phyloP scores from a whole-genome alignment of 2,329 filamentous ascomycete species.

The Beauveria caledonica region DNA sequence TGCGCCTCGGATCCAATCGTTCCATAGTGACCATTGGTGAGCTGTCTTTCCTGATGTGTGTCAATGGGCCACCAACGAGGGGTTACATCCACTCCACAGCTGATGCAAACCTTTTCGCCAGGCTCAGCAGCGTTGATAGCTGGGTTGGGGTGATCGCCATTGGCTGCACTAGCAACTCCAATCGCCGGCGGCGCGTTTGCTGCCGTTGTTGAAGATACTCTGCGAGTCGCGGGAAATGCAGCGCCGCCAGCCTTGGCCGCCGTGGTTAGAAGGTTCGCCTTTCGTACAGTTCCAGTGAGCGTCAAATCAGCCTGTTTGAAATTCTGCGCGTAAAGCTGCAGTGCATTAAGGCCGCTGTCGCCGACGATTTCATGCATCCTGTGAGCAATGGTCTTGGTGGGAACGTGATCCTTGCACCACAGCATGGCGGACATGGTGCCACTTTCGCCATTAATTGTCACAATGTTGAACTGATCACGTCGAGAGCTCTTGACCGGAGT shows the following conservation, averaged over 20 bases:
- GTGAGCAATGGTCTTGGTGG: constrained; percentile 64
- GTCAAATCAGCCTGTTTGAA: constrained; percentile 93
- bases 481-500: constrained; percentile 82
- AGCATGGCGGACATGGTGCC: constrained; percentile 79
- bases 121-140: constrained; percentile 25
- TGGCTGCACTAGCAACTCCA: not conserved
- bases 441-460: constrained; percentile 71
- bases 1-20: constrained; percentile 46
- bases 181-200: constrained; percentile 16
- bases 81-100: constrained; percentile 61
- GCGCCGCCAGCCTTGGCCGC: constrained; percentile 46
- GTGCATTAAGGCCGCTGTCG: constrained; percentile 63
- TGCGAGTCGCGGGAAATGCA: constrained; percentile 29
- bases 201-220: constrained; percentile 49
- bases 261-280: constrained; percentile 69
- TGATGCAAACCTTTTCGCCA: constrained; percentile 51
- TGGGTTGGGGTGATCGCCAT: constrained; percentile 21
- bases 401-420: constrained; percentile 86
- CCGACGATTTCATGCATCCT: constrained; percentile 68
- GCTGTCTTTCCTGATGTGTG: constrained; percentile 40
- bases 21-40: constrained; percentile 44
- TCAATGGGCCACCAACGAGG: constrained; percentile 64
- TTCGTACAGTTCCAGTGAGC: constrained; percentile 85
- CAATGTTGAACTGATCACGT: constrained; percentile 69
- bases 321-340: constrained; percentile 79